Base-by-base conservation (phyloP, 2,329 filamentous ascomycete genomes). In the Immersiporthe knoxdaviesiana region DNA sequence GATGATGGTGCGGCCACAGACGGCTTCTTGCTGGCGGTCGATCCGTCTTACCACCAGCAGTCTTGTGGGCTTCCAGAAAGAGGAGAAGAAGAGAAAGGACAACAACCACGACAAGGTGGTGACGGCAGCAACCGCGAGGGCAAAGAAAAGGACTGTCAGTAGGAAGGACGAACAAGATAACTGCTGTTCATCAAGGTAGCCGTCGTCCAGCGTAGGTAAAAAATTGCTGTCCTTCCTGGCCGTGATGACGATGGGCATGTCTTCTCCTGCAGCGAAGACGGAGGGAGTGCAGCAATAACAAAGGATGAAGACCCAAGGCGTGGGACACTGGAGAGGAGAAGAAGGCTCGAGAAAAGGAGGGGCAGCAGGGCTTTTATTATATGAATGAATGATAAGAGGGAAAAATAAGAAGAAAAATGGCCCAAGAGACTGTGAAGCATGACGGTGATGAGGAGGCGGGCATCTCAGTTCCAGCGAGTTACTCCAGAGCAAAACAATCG, bases 231-330 rank as follows among this genome's bases (percentile, higher is more conserved):
- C 62, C 30, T 37, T 16, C 52, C 14, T 56, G 35, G 68, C 47
- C n/a, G 68, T 70, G 39, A 70, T 37, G 62, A 70, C 30, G 62
- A 63, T 62, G 59, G 68, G 68, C 68, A 70, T 70, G 12, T 41
- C 68, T 63, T 54, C 5, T 8, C n/a, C n/a, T n/a, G n/a, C n/a
- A n/a, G 63, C 61, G 64, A 66, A 52, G 63, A 68, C 50, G 8
- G 35, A 35, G 54, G n/a, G 35, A 56, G 39, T 30, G 44, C 44
- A 16, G 39, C 35, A 35, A 37, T 35, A 58, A 27, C 16, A 39
- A 11, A n/a, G 21, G 21, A 35, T 14, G 41, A 47, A 54, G 24
- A 12, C 41, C 56, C 35, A 56, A 41, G 41, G 35, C 8, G 35
- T 35, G 35, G 8, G 4, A 35, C 8, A 35, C 37, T 12, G 37